phyloP scores from a whole-genome alignment of 371 early-diverging fungal species.

The Mucor piriformis region DNA sequence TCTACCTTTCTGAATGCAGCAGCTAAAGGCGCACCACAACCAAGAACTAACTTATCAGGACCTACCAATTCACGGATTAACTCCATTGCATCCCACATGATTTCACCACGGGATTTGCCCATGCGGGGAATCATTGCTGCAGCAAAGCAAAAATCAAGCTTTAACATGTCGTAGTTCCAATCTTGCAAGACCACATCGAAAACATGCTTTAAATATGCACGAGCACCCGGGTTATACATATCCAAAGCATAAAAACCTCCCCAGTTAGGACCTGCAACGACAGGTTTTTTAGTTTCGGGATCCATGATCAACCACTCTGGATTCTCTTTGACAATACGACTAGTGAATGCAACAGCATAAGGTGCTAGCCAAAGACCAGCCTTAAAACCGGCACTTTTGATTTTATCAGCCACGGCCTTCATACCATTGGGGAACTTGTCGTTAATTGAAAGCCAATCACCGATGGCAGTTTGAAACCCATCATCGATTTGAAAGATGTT shows the following conservation, averaged over 20 bases:
- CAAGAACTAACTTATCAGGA: constrained; percentile 53
- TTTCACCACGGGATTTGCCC: constrained; percentile 60
- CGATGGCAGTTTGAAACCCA: constrained; percentile 61
- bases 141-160: constrained; percentile 65
- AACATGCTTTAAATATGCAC: constrained; percentile 51
- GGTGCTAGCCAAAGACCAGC: constrained; percentile 69
- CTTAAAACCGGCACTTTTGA: constrained; percentile 46
- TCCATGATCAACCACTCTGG: constrained; percentile 60
- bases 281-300: constrained; percentile 32
- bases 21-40: constrained; percentile 64
- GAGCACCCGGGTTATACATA: constrained; percentile 52
- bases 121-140: constrained; percentile 59
- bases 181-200: constrained; percentile 53
- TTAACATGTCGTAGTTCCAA: constrained; percentile 64
- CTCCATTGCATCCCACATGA: constrained; percentile 66
- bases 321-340: constrained; percentile 50
- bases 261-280: constrained; percentile 52
- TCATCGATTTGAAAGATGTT: constrained; percentile 67
- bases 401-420: constrained; percentile 42
- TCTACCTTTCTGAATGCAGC: constrained; percentile 56
- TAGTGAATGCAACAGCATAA: constrained; percentile 53
- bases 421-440: constrained; percentile 59
- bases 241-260: constrained; percentile 61
- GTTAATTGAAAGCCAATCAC: constrained; percentile 61
- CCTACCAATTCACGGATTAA: constrained; percentile 55